These are phyloP conservation scores for Pyrenula aspistea DNA, from an alignment of 495 filamentous ascomycete species.

Conservation along the genomic window DNA sequence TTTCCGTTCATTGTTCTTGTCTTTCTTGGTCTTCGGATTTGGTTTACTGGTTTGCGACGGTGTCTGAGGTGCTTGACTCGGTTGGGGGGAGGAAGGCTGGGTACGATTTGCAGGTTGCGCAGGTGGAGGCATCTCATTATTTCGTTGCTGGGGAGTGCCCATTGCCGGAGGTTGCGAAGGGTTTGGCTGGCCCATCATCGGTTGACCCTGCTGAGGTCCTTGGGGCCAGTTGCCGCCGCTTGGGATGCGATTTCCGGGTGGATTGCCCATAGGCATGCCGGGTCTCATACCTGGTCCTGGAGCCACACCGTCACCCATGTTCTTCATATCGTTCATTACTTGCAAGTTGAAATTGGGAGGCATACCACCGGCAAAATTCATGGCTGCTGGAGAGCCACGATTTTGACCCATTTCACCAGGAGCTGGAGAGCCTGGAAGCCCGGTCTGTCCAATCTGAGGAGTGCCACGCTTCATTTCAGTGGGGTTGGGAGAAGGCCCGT, in stretches of 20 bases:
- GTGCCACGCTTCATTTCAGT: slow-evolving; percentile 79
- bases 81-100: slow-evolving; percentile 70
- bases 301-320: slow-evolving; percentile 34
- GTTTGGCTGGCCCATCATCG: slow-evolving; percentile 48
- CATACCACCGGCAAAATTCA: slow-evolving; percentile 60
- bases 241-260: slow-evolving; percentile 36
- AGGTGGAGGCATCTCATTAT: slow-evolving; percentile 72
- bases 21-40: slow-evolving; percentile 72
- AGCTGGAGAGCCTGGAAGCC: slow-evolving; percentile 68
- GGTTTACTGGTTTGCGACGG: slow-evolving; percentile 69
- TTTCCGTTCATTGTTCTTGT: slow-evolving; percentile 60
- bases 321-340: slow-evolving; percentile 47
- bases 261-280: slow-evolving; percentile 47
- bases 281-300: slow-evolving; percentile 70
- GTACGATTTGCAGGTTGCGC: slow-evolving; percentile 58
- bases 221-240: slow-evolving; percentile 44
- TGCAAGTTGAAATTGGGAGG: slow-evolving; percentile 51
- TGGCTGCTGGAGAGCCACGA: slow-evolving; percentile 72
- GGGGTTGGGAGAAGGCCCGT: slow-evolving; percentile 81
- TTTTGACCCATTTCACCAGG: slow-evolving; percentile 66
- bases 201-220: slow-evolving; percentile 47
- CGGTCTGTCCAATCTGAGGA: slow-evolving; percentile 71
- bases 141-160: slow-evolving; percentile 64
- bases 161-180: slow-evolving; percentile 47
- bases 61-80: slow-evolving; percentile 66